Base-by-base conservation (phyloP, 768 basidiomycete genomes). In the Phlegmacium glaucopus region DNA sequence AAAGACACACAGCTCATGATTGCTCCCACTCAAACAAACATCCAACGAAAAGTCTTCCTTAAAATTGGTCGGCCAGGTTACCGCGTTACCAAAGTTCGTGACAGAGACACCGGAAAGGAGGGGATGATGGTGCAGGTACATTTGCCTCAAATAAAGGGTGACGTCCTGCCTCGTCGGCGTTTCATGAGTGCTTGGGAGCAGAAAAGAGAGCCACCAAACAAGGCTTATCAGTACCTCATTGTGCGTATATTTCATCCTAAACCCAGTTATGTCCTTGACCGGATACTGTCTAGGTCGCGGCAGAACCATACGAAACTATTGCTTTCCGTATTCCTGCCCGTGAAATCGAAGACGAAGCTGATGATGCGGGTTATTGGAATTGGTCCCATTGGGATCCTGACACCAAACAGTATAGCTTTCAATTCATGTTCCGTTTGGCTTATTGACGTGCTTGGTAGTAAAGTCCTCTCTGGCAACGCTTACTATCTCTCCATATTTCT, bases 381-480 rank as follows among this genome's bases (percentile, higher is more conserved):
- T 99, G 96, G 96, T 94, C 94, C 34, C 90, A 97, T 61, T 98
- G 95, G 96, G 96, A 98, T 64, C 83, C 90, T n/a, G 95, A 99
- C 64, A 95, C 94, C 43, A 97, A 97, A 69, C 93, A 96, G 68
- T 95, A 94, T 67, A 91, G 86, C 64, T 94, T 95, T 76, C 94
- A 96, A 69, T 95, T 97, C 74, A 89, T 97, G 84, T 97, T 94
- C 73, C 80, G 85, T 57, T 69, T 85, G 53, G 59, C 67, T 46
- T 78, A 76, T 60, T 71, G 53, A 65, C 37, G 36, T 44, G 54
- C 51, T n/a, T 39, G 22, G 32, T 34, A 34, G 11, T 6, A 34
- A 34, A n/a, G 22, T 22, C 5, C 22, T 34, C 32, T 34, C n/a
- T 34, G 3, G 32, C 32, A n/a, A n/a, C 32, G 32, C 32, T 34